phyloP scores from a whole-genome alignment of 176 grass and related monocot genomes.

The Carex scoparia region DNA sequence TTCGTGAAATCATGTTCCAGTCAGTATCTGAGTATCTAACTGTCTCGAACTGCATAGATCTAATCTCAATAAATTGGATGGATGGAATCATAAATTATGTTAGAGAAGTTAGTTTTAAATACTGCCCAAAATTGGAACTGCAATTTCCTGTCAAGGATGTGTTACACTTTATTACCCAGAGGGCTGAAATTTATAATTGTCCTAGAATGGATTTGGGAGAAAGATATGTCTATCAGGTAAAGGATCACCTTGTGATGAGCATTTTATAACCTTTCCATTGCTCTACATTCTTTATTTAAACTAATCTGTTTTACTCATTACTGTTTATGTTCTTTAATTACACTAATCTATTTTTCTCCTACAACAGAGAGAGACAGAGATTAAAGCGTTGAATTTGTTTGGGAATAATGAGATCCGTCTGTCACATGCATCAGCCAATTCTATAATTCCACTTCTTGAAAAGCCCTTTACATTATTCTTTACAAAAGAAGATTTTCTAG shows the following conservation, averaged over 20 bases:
- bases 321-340: not conserved
- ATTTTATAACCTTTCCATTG: not conserved
- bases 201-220: not conserved
- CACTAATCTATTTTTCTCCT: no score
- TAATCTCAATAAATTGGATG: not conserved
- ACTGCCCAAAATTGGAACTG: not conserved
- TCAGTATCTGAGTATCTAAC: not conserved
- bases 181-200: not conserved
- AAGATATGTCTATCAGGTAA: not conserved
- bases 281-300: not conserved
- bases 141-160: not conserved
- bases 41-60: not conserved
- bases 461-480: not conserved
- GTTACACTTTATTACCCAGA: not conserved
- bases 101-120: not conserved
- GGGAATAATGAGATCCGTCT: not conserved
- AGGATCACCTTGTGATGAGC: not conserved
- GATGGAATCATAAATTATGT: not conserved
- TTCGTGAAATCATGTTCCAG: not conserved
- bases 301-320: not conserved
- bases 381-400: no score
- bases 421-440: not conserved
- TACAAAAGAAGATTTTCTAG: not conserved
- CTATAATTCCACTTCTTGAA: not conserved
- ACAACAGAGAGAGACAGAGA: no score